Evolutionary conservation across 2,329 filamentous ascomycete genomes (phyloP), one percentile per base, ranked within the genome.

Genomic region (Sclerotinia minor): DNA sequence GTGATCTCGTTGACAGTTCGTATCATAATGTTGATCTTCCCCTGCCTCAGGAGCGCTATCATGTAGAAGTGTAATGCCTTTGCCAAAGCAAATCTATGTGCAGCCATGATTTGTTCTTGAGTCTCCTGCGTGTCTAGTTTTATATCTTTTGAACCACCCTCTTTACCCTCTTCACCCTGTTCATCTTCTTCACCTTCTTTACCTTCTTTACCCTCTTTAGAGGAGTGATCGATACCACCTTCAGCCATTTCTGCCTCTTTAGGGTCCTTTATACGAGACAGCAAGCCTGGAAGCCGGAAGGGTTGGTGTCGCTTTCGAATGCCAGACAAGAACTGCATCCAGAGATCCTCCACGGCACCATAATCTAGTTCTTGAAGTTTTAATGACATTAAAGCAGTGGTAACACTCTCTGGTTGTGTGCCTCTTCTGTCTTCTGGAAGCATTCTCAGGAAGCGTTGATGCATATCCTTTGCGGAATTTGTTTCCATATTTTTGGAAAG

Each of bases 311-410:
- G 78, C 49, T 80, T 78, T 65, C 82, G 79, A 1, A 84, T 85
- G 69, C 83, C 82, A 6, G 81, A 73, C 67, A 89, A 83, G 2
- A 87, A 83, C 35, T 88, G 77, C 1, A 84, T 72, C 92, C 92
- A 97, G 63, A 86, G 87, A 57, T 83, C 78, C 70, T 86, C 83
- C 26, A 94, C 87, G 64, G 85, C 82, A 6, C 84, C 80, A 71
- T 87, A 84, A 29, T 88, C 82, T 50, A 81, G 79, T 24, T 88
- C 84, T 64, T 82, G 80, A 54, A 87, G 79, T 74, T 91, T 84
- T 0, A 87, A 83, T 29, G 83, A 80, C 89, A 97, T 94, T 68
- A 94, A 78, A 11, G 88, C 83, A 61, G 83, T 82, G 29, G 91
- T 79, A 66, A 94, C 79, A 21, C 80, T 77, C 3, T 87, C 78